Base-by-base conservation (phyloP, 2,329 filamentous ascomycete genomes). In the Rhexocercosporidium sp. region DNA sequence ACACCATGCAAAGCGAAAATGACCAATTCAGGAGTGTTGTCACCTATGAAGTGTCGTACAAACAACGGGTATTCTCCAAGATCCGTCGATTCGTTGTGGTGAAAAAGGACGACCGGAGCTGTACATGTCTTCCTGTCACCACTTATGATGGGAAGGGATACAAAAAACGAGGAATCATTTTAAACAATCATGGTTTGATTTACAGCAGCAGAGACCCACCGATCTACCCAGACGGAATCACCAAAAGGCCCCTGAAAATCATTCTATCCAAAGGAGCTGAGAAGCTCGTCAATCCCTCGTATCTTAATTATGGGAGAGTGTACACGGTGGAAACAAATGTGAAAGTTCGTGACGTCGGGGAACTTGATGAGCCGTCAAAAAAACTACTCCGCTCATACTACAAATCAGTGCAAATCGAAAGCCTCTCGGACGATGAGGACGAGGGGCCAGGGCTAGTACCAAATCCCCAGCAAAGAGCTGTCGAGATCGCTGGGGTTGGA, bases 271-370 rank as follows among this genome's bases (percentile, higher is more conserved):
- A 65, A n/a, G 51, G 53, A 31, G 67, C 60, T 4, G 68, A 66
- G 16, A 37, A 39, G 2, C 41, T 74, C 4, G 60, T 51, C 18
- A 67, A 73, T 12, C 66, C 66, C 4, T 73, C 71, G 1, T 63
- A 71, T 8, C 65, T 74, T 37, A 73, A 74, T 59, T 75, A 75
- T 57, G 67, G 62, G 1, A 64, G 67, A 54, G 53, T 66, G 0
- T 75, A 75, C 39, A 71, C 67, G 6, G 70, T 75, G 0, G 72
- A 75, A 31, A 64, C 66, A 3, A 71, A 75, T 59, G 71, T 75
- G 9, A 75, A 75, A 46, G 73, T 75, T 31, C 68, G 65, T 37
- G 71, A 75, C 22, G 64, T 75, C 34, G 74, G 74, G 0, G 41
- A 60, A 14, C 62, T 76, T 12, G 69, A 74, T 54, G 29, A 27